Conservation (phyloP, 768 basidiomycete genomes). For the Psilocybe subaeruginosa region DNA sequence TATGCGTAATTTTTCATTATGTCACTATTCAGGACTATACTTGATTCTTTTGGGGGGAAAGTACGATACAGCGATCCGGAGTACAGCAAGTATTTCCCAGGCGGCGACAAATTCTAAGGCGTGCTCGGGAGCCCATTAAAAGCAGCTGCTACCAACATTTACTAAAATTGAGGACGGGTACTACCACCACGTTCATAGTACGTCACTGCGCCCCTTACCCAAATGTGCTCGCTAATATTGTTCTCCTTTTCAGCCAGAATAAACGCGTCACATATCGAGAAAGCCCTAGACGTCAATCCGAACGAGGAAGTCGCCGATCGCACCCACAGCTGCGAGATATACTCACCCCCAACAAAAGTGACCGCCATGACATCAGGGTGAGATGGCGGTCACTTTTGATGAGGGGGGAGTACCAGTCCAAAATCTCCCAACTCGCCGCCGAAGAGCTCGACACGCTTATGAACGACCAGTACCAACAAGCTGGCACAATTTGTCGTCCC, state of each 20-base stretch:
- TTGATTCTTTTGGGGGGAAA: constrained; percentile 13
- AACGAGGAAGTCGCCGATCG: constrained; percentile 21
- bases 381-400: too few species aligned
- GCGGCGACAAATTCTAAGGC: too few species aligned
- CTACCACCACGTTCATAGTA: constrained; percentile 28
- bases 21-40: constrained; percentile 17
- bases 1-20: constrained; percentile 12
- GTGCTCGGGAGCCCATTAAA: too few species aligned
- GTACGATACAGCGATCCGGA: too few species aligned
- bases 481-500: constrained; percentile 25
- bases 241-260: constrained; percentile 10
- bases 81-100: too few species aligned
- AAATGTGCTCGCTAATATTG: background rate
- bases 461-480: constrained; percentile 27
- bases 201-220: background rate
- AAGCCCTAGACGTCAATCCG: constrained; percentile 11
- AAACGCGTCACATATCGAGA: constrained; percentile 9
- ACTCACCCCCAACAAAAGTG: background rate
- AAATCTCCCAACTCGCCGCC: constrained; percentile 16
- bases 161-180: constrained; percentile 26
- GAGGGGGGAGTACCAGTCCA: constrained; percentile 14
- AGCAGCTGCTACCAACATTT: constrained; percentile 26
- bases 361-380: background rate
- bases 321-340: constrained; percentile 23
- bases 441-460: constrained; percentile 24